Base-by-base conservation (phyloP, 225 moss, liverwort and hornwort genomes). In the Antitrichia curtipendula region DNA sequence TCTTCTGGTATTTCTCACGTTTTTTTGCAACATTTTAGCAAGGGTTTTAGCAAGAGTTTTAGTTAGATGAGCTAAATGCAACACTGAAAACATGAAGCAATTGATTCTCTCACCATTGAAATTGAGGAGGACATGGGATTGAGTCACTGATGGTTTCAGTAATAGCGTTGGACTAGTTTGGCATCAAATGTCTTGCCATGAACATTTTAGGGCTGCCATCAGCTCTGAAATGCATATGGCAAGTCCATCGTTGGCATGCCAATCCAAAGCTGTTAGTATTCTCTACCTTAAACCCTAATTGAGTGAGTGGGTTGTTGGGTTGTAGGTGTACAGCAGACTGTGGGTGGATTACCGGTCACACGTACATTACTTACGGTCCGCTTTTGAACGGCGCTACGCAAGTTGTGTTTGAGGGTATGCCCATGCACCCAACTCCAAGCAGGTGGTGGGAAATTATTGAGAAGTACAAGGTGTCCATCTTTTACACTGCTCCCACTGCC, bases 311-410 rank as follows among this genome's bases (percentile, higher is more conserved):
- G 10, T 71, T 80, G 38, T 68, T 80, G 70, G 8, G 10, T 16
- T 83, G 60, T 75, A 97, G 96, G 96, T 98, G 97, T 75, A 97
- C 97, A 78, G 96, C 96, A 81, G 97, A 97, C 88, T 97, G 95
- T 92, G 97, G 97, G 54, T 97, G 97, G 97, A 96, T 97, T 82
- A 97, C 96, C 36, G 97, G 97, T 7, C 97, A 98, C 86, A 94
- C 95, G 40, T 98, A 98, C 86, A 85, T 96, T 40, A 91, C 94
- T 29, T 96, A 98, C 47, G 97, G 97, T 60, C 96, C 97, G 18
- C 43, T 98, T 32, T 85, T 98, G 58, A 96, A 96, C 89, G 97
- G 97, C 23, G 96, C 96, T 32, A 93, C 94, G 10, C 94, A 94
- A 27, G 96, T 98, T n/a, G 89, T 95, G 41, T 98, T 96, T 85